Evolutionary conservation across 371 early-diverging fungal genomes (phyloP).

Genomic region (Rhizopus arrhizus): DNA sequence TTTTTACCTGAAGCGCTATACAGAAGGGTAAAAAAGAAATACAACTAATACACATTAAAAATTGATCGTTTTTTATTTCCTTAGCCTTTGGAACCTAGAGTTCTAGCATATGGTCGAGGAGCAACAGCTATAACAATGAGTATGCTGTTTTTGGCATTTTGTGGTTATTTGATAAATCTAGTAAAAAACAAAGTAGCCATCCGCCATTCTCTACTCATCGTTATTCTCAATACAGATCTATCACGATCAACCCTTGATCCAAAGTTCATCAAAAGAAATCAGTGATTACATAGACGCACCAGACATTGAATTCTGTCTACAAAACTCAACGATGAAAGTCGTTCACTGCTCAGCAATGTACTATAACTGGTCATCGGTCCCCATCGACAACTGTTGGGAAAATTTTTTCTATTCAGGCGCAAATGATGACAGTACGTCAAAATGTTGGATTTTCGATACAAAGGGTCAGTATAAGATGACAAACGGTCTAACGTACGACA

Average conservation of each 20-base stretch:
- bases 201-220: background rate
- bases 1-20: constrained; percentile 46
- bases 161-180: constrained; percentile 36
- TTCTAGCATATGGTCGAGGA: constrained; percentile 31
- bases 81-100: constrained; percentile 40
- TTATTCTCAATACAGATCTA: constrained; percentile 21
- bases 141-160: constrained; percentile 31
- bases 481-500: constrained; percentile 15
- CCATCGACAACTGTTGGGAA: constrained; percentile 23
- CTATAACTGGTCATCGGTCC: constrained; percentile 23
- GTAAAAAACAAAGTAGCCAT: constrained; percentile 7
- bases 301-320: constrained; percentile 43
- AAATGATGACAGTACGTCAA: constrained; percentile 1
- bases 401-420: constrained; percentile 12
- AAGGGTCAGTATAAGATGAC: constrained; percentile 30
- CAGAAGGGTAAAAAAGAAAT: constrained; percentile 27
- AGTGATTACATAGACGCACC: constrained; percentile 24
- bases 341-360: constrained; percentile 30
- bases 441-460: constrained; percentile 37
- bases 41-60: background rate
- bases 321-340: constrained; percentile 31
- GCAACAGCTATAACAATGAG: constrained; percentile 34
- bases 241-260: constrained; percentile 36
- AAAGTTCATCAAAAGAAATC: constrained; percentile 35
- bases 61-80: background rate